Evolutionary conservation across 257 asterid genomes (phyloP).

Genomic region (Datura wrightii): DNA sequence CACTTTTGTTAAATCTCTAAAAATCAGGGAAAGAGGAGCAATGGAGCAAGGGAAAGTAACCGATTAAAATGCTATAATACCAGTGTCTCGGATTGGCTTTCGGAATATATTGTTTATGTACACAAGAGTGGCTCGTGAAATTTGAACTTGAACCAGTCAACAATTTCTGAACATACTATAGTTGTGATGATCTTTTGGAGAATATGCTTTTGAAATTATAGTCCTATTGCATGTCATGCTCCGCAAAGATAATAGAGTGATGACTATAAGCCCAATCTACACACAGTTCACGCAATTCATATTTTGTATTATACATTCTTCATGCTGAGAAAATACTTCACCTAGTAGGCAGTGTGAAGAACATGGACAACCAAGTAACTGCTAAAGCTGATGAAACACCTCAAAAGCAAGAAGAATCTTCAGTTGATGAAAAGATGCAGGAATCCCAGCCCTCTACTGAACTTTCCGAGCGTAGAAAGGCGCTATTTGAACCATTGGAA

Average conservation of each 20-base stretch:
- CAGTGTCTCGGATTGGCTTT: background rate
- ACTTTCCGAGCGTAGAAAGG: constrained; percentile 86
- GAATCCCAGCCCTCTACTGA: constrained; percentile 48
- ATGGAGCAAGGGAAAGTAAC: background rate
- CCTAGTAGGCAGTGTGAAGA: constrained; percentile 51
- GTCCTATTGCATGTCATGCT: constrained; percentile 13
- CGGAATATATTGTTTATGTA: background rate
- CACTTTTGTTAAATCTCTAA: background rate
- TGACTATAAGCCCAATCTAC: background rate
- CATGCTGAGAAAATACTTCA: constrained; percentile 32
- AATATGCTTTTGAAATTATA: background rate
- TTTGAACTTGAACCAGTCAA: background rate
- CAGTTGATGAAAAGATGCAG: constrained; percentile 55
- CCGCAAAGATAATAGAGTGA: background rate
- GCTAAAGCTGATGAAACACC: constrained; percentile 38
- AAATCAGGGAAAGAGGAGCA: constrained; percentile 2
- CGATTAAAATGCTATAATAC: background rate
- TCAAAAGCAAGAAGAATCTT: constrained; percentile 39
- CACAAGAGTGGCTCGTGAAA: background rate
- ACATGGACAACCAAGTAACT: constrained; percentile 35
- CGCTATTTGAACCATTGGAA: constrained; percentile 83
- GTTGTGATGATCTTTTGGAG: background rate
- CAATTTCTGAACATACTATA: background rate
- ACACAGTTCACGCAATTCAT: background rate
- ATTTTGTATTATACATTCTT: background rate